Evolutionary conservation across 2,329 filamentous ascomycete species (phyloP).

Genomic region (Coleophoma eucalyptorum): DNA sequence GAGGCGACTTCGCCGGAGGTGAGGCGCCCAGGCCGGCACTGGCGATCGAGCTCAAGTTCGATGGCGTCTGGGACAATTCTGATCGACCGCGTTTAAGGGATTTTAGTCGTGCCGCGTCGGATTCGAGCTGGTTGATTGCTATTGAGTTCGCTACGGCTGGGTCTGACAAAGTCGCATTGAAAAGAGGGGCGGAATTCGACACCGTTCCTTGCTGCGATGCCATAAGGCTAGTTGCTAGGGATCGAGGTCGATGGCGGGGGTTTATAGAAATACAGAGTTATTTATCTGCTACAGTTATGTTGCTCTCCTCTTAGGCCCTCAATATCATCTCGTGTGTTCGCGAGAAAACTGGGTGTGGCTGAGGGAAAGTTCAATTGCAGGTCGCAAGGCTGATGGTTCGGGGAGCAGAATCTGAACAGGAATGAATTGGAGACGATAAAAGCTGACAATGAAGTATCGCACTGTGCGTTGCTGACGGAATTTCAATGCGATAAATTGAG

Average conservation of each 20-base stretch:
- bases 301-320: background rate
- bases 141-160: conserved; percentile 11
- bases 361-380: background rate
- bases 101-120: conserved; percentile 17
- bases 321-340: background rate
- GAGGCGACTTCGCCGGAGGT: conserved; percentile 26
- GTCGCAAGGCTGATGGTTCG: background rate
- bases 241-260: background rate
- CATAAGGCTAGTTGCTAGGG: conserved; percentile 16
- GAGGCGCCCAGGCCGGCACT: conserved; percentile 21
- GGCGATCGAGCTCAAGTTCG: conserved; percentile 19
- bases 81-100: conserved; percentile 25
- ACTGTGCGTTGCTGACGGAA: background rate
- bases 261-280: background rate
- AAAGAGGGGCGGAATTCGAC: conserved; percentile 15
- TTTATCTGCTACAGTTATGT: background rate
- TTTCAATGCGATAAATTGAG: background rate
- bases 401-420: background rate
- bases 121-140: conserved; percentile 9
- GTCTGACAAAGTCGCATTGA: conserved; percentile 17
- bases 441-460: background rate
- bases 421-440: background rate
- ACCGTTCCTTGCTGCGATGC: conserved; percentile 22
- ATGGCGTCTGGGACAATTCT: conserved; percentile 17
- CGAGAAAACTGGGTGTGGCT: background rate